These are phyloP conservation scores for Cystobasidium pallidum DNA, from an alignment of 1,284 basidiomycete genomes.

Conservation along the genomic window DNA sequence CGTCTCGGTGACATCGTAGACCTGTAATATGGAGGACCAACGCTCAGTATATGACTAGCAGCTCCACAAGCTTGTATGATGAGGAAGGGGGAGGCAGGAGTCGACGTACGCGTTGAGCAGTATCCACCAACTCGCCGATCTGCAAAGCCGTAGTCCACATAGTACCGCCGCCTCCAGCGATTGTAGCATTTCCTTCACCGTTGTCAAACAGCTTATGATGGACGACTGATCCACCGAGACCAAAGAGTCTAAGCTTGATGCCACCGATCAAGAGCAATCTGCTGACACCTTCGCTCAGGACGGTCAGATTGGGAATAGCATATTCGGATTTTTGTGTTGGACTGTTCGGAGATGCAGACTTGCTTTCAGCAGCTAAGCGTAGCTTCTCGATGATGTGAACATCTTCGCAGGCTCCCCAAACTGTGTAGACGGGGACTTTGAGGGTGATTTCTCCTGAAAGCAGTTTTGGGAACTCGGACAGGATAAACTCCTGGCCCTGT, in stretches of 20 bases:
- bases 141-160: conserved; percentile 99
- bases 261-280: conserved; percentile 88
- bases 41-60: too few species aligned
- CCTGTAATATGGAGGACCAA: conserved; percentile 55
- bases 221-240: conserved; percentile 92
- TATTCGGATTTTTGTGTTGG: conserved; percentile 46
- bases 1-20: conserved; percentile 87
- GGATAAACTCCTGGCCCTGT: conserved; percentile 59
- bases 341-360: conserved; percentile 42
- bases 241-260: conserved; percentile 87
- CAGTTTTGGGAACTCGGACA: conserved; percentile 92
- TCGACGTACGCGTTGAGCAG: conserved; percentile 77
- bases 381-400: conserved; percentile 70
- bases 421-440: conserved; percentile 89
- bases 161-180: conserved; percentile 95
- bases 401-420: conserved; percentile 98
- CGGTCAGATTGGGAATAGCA: conserved; percentile 72
- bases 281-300: conserved; percentile 93
- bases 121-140: conserved; percentile 96
- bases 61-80: too few species aligned
- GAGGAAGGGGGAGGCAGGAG: background rate
- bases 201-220: conserved; percentile 98
- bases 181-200: conserved; percentile 89
- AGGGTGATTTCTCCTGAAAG: conserved; percentile 80
- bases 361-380: conserved; percentile 47